Evolutionary conservation across 441 rosid species (phyloP).

Genomic region (Populus hybrid): DNA sequence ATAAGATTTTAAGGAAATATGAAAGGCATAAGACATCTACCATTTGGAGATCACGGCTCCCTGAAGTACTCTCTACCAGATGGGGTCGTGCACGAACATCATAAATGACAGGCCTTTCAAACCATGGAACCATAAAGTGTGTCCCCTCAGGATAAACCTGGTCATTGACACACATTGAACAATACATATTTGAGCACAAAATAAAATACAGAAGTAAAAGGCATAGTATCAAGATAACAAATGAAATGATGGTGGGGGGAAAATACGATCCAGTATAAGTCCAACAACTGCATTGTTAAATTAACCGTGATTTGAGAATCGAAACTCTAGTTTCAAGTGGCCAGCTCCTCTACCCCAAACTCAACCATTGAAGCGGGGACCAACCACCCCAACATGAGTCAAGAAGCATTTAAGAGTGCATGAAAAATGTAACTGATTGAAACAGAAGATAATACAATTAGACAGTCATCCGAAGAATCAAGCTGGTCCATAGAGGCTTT

Average conservation of each 20-base stretch:
- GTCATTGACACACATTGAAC: not conserved
- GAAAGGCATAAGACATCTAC: constrained; percentile 29
- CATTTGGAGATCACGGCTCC: constrained; percentile 97
- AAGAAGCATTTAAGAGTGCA: not conserved
- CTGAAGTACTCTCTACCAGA: constrained; percentile 88
- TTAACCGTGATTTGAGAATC: not conserved
- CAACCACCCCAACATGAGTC: not conserved
- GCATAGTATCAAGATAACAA: not conserved
- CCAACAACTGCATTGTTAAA: not conserved
- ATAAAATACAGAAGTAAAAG: not conserved
- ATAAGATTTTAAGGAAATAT: not conserved
- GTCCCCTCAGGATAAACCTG: constrained; percentile 96
- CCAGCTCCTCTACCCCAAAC: not conserved
- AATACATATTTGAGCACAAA: not conserved
- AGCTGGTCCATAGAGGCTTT: not conserved
- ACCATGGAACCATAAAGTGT: constrained; percentile 84
- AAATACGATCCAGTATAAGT: not conserved
- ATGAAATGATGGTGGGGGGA: not conserved
- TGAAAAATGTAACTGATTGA: not conserved
- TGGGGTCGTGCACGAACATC: constrained; percentile 94
- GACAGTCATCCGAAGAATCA: not conserved
- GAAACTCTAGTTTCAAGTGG: not conserved
- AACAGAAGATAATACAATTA: not conserved
- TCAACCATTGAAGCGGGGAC: not conserved
- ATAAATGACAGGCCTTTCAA: constrained; percentile 81